Evolutionary conservation across 768 basidiomycete species (phyloP).

Genomic region (Nidularia pulvinata): DNA sequence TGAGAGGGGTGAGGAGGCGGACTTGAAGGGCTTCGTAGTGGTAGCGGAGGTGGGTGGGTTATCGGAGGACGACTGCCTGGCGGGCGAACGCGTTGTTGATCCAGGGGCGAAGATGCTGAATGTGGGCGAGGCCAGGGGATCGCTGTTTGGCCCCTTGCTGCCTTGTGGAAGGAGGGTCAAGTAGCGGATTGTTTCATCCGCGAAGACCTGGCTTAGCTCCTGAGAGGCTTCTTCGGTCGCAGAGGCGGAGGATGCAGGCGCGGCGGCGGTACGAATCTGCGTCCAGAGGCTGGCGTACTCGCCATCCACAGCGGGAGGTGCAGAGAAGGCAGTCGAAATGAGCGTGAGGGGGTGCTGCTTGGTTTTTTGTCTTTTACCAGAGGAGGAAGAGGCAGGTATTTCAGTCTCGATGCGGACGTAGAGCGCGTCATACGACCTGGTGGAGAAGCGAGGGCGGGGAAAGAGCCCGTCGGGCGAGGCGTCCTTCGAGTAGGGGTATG

Average conservation of each 20-base stretch:
- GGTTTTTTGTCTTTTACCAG: background rate
- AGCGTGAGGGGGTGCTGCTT: too few species aligned
- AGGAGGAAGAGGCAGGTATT: constrained; percentile 18
- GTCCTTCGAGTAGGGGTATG: constrained; percentile 60
- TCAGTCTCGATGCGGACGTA: constrained; percentile 67
- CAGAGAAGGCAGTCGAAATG: too few species aligned
- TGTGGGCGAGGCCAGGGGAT: constrained; percentile 23
- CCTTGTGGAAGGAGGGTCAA: constrained; percentile 46
- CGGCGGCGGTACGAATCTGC: too few species aligned
- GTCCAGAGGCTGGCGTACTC: too few species aligned
- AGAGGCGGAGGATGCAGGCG: too few species aligned
- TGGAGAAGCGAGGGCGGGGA: constrained; percentile 68
- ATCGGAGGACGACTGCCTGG: background rate
- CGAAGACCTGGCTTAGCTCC: constrained; percentile 50
- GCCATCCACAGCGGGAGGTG: too few species aligned
- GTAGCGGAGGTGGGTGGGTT: constrained; percentile 18
- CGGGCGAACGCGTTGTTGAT: background rate
- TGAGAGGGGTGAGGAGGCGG: constrained; percentile 8
- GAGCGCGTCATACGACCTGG: constrained; percentile 61
- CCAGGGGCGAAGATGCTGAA: constrained; percentile 14
- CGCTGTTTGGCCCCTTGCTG: constrained; percentile 22
- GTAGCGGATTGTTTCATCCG: constrained; percentile 67
- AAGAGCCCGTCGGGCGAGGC: constrained; percentile 41
- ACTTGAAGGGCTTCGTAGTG: constrained; percentile 17
- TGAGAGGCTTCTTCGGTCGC: too few species aligned